Conservation (phyloP, 1,139 yeast genomes). For the Debaryomycetaceae sp. region DNA sequence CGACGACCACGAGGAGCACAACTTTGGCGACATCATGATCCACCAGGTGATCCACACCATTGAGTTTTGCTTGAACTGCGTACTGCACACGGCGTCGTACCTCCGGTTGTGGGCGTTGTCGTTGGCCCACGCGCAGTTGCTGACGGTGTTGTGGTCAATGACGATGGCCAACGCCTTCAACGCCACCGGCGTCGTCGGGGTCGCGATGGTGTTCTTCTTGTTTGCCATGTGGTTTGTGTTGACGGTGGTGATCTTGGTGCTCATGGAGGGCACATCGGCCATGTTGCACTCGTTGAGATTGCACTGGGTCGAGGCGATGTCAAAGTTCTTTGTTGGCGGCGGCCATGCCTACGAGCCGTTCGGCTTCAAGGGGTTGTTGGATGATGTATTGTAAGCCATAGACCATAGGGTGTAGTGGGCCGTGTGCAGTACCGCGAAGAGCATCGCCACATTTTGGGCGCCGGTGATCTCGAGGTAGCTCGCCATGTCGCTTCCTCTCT, state of each 20-base stretch:
- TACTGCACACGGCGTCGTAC: constrained; percentile 76
- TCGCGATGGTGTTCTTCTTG: constrained; percentile 50
- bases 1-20: constrained; percentile 51
- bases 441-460: constrained; percentile 2
- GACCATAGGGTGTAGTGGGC: neutral
- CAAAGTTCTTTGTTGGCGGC: constrained; percentile 80
- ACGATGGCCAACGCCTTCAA: constrained; percentile 59
- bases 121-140: constrained; percentile 73
- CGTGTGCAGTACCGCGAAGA: constrained; percentile 3
- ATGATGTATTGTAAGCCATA: constrained; percentile 20
- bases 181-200: constrained; percentile 45
- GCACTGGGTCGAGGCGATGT: constrained; percentile 88
- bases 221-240: constrained; percentile 79
- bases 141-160: constrained; percentile 76
- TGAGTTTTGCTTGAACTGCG: constrained; percentile 75
- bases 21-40: constrained; percentile 72
- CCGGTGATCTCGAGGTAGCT: neutral
- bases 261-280: constrained; percentile 86
- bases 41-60: constrained; percentile 79
- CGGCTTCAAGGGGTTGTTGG: constrained; percentile 43
- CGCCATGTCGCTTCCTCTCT: constrained; percentile 32
- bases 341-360: constrained; percentile 71
- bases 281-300: constrained; percentile 81
- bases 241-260: constrained; percentile 68
- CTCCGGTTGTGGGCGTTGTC: constrained; percentile 77